Conservation (phyloP, 2,329 filamentous ascomycete genomes). For the Diaporthe australafricana region DNA sequence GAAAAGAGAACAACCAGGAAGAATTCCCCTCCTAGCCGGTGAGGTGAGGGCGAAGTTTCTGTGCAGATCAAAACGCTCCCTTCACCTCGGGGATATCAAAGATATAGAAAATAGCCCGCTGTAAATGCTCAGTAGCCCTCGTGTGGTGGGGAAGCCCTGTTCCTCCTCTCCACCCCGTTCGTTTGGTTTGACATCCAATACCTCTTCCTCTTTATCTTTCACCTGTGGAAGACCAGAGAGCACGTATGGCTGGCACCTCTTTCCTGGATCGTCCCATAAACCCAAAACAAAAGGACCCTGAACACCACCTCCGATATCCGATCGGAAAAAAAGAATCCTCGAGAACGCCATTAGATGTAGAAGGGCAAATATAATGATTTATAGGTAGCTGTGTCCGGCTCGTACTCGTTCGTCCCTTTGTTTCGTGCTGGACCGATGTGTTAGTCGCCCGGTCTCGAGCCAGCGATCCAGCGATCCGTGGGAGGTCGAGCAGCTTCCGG, state of each 20-base stretch:
- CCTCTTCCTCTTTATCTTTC: conserved; percentile 1
- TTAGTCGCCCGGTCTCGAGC: conserved; percentile 19
- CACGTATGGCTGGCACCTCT: conserved; percentile 15
- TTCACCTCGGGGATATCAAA: conserved; percentile 33
- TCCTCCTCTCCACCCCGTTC: not conserved
- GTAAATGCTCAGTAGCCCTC: conserved; percentile 31
- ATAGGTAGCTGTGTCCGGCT: conserved; percentile 33
- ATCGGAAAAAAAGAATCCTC: conserved; percentile 21
- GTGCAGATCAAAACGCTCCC: conserved; percentile 7
- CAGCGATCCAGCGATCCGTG: conserved; percentile 26
- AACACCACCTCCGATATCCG: conserved; percentile 29
- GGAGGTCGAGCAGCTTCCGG: conserved; percentile 32
- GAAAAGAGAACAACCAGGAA: conserved; percentile 4
- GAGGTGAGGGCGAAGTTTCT: conserved; percentile 12
- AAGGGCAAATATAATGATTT: conserved; percentile 21
- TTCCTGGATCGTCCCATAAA: conserved; percentile 10
- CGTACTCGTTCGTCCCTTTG: conserved; percentile 35
- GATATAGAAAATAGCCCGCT: conserved; percentile 28
- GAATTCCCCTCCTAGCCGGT: conserved; percentile 24
- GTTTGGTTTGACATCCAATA: conserved; percentile 8
- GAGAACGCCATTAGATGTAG: conserved; percentile 35
- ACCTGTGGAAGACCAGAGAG: conserved; percentile 21
- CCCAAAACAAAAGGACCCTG: conserved; percentile 27
- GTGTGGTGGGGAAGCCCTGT: conserved; percentile 9
- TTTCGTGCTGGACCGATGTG: conserved; percentile 36